Evolutionary conservation across 2,329 filamentous ascomycete species (phyloP), one percentile per base, ranked within the genome.

Genomic region (Aspergillus versicolor): DNA sequence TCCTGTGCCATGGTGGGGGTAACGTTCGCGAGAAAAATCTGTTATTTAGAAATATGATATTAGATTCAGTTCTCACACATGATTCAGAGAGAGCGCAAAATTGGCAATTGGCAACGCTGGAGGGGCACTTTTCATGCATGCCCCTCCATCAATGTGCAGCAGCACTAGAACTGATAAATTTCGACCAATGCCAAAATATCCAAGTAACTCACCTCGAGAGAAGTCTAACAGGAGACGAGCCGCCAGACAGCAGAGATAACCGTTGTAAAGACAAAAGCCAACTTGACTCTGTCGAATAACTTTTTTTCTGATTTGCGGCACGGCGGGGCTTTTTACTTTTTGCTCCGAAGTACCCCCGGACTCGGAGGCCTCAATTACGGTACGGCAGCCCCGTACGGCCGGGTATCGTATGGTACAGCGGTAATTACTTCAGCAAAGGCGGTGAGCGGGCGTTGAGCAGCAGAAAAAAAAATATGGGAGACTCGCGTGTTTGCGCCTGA

Each of bases 1-100:
- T 79, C 77, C 63, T 74, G 71, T 54, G 73, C 68, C 75, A 77
- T 77, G 47, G 55, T 65, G 44, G 19, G 45, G 50, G 58, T 47
- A 55, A 56, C 41, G 53, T 60, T 66, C 64, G 61, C 61, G 61
- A 62, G 58, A 50, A 57, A 19, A 59, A 63, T 55, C 61, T 64
- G 50, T 41, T 17, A 19, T 5, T 22, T 7, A 15, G 5, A 15
- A 3, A 19, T 3, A 37, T 24, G 40, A 48, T 24, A 19, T 34
- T 30, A 48, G 22, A 38, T 11, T 32, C 15, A n/a, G 37, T 22
- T 19, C 12, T 22, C 24, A 12, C 6, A 22, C 34, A 19, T 34
- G 3, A 44, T 27, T 40, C 34, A 40, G 32, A 40, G 22, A 30
- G 3, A 24, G 49, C 44, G 43, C 43, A 34, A 30, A 45, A 30